A percentile compares a stretch with the other conserved stretches of the same genome.
Evolutionary conservation across 2,329 filamentous ascomycete species (phyloP).

Genomic region (Plenodomus tracheiphilus): DNA sequence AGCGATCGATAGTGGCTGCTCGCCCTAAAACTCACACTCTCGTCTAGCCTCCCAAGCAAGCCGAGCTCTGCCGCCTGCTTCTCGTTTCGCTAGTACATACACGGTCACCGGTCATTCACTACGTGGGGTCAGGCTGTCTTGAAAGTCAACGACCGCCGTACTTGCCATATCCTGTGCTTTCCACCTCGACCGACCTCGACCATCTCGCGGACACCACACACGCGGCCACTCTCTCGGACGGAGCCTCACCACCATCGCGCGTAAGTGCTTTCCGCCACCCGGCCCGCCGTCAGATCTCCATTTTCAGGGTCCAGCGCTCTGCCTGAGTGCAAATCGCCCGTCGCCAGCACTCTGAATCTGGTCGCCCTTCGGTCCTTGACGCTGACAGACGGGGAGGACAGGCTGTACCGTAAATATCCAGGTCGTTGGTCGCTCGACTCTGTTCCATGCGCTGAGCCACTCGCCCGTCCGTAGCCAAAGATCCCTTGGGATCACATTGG

Average conservation of each 20-base stretch:
- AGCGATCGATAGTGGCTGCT: slow-evolving; percentile 16
- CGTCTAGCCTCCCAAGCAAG: slow-evolving; percentile 16
- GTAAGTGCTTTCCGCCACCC: slow-evolving; percentile 20
- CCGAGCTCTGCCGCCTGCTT: slow-evolving; percentile 17
- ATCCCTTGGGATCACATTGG: slow-evolving; percentile 8
- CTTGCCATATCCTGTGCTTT: neutral
- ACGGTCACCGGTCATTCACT: slow-evolving; percentile 4
- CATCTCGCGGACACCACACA: neutral
- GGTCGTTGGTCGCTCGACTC: neutral
- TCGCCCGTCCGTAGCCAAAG: neutral
- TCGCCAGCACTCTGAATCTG: slow-evolving; percentile 4
- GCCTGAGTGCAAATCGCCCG: slow-evolving; percentile 13
- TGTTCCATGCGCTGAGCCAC: neutral
- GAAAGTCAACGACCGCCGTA: neutral
- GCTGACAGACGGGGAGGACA: slow-evolving; percentile 12
- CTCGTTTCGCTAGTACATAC: slow-evolving; percentile 19
- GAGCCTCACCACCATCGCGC: slow-evolving; percentile 10
- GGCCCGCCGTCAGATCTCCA: slow-evolving; percentile 12
- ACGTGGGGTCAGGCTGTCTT: slow-evolving; percentile 9
- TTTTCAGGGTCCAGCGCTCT: slow-evolving; percentile 23
- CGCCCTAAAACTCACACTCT: slow-evolving; percentile 14
- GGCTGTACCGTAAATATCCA: neutral
- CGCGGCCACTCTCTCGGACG: neutral
- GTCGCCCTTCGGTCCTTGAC: slow-evolving; percentile 12
- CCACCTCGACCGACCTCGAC: slow-evolving; percentile 9